Percentiles rank a stretch among this genome's conserved stretches.
phyloP scores from a whole-genome alignment of 2,329 filamentous ascomycete genomes.

The Fusarium sp. region DNA sequence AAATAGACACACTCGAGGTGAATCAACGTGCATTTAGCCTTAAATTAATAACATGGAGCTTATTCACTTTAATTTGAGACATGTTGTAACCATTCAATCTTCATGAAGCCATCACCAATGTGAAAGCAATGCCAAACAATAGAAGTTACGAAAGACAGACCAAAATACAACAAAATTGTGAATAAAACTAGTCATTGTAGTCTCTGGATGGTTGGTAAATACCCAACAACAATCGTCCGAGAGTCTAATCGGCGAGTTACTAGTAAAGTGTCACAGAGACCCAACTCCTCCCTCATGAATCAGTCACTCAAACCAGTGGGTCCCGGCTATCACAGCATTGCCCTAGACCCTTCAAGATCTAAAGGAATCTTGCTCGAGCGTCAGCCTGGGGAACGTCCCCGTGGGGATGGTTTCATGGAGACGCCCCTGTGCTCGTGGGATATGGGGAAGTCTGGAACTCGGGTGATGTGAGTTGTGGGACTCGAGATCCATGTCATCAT shows the following conservation, averaged over 20 bases:
- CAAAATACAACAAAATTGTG: not conserved
- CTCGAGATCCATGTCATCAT: not conserved
- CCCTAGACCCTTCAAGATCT: not conserved
- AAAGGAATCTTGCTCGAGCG: not conserved
- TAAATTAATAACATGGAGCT: not conserved
- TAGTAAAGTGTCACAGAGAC: not conserved
- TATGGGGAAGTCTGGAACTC: constrained; percentile 23
- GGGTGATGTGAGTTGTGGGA: constrained; percentile 26
- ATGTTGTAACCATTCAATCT: not conserved
- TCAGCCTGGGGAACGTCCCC: constrained; percentile 14
- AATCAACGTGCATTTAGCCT: not conserved
- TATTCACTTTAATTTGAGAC: not conserved
- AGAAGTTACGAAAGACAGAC: no score
- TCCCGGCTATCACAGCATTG: not conserved
- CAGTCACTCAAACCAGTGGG: constrained; percentile 7
- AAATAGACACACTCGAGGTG: not conserved
- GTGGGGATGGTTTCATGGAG: constrained; percentile 34
- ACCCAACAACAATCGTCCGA: not conserved
- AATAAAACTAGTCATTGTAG: not conserved
- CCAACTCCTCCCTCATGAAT: not conserved
- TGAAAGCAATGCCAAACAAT: not conserved
- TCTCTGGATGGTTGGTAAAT: not conserved
- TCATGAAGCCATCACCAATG: not conserved
- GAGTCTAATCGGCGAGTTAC: not conserved
- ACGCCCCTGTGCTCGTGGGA: constrained; percentile 19